These are phyloP conservation scores for Nitzschia putrida DNA, from an alignment of 108 stramenopile species.

Conservation along the genomic window DNA sequence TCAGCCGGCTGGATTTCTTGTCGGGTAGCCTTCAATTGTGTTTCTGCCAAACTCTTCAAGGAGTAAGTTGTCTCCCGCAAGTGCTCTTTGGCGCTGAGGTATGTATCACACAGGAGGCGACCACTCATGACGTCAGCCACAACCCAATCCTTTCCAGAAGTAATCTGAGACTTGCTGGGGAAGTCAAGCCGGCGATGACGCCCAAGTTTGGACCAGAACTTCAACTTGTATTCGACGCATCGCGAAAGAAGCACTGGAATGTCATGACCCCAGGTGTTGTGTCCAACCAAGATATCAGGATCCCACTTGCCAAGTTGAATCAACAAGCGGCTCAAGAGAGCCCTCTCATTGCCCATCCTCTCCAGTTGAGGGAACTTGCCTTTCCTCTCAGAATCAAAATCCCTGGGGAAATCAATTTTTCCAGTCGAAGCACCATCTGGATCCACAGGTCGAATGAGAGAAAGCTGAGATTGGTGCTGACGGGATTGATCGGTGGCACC, in stretches of 20 bases:
- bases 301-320: constrained; percentile 89
- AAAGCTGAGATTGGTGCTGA: constrained; percentile 66
- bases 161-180: constrained; percentile 62
- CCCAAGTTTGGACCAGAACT: constrained; percentile 94
- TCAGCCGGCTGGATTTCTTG: constrained; percentile 92
- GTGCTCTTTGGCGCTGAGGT: constrained; percentile 91
- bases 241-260: constrained; percentile 93
- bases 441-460: constrained; percentile 81
- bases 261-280: constrained; percentile 95
- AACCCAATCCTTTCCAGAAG: constrained; percentile 76
- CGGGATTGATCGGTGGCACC: constrained; percentile 61
- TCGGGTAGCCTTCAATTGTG: constrained; percentile 79
- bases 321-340: constrained; percentile 81
- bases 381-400: constrained; percentile 68
- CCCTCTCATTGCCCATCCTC: constrained; percentile 88
- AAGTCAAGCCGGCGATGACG: constrained; percentile 80
- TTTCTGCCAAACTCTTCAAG: constrained; percentile 73
- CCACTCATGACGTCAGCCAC: constrained; percentile 85
- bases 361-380: constrained; percentile 75
- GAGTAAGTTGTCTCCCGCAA: constrained; percentile 96
- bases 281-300: constrained; percentile 95
- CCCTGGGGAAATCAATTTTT: constrained; percentile 74
- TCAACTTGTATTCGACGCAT: constrained; percentile 85
- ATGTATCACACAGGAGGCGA: constrained; percentile 95
- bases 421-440: constrained; percentile 32